phyloP scores from a whole-genome alignment of 371 early-diverging fungal genomes.

The Apophysomyces ossiformis region DNA sequence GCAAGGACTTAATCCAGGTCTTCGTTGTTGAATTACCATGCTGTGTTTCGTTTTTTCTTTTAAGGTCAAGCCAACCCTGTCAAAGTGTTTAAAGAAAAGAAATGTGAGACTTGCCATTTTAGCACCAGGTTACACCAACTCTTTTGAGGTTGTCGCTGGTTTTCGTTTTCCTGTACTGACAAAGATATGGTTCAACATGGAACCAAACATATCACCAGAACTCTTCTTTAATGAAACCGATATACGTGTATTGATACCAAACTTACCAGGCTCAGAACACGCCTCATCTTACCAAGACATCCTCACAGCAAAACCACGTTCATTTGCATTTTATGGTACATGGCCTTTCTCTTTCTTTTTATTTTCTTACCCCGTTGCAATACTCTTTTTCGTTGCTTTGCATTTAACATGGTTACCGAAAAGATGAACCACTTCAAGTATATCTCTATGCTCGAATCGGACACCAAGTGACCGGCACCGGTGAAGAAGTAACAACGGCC shows the following conservation, averaged over 20 bases:
- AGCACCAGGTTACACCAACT: not conserved
- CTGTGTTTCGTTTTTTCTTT: too few relatives aligned
- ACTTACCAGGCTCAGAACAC: conserved; percentile 30
- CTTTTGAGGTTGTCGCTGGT: not conserved
- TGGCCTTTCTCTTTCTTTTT: not conserved
- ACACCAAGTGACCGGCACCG: conserved; percentile 36
- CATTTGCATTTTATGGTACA: conserved; percentile 51
- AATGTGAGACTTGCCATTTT: too few relatives aligned
- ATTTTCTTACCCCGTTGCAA: too few relatives aligned
- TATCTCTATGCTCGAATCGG: conserved; percentile 39
- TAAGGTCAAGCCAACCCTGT: too few relatives aligned
- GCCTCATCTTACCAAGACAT: conserved; percentile 17
- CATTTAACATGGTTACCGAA: not conserved
- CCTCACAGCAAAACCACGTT: conserved; percentile 32
- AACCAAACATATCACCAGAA: conserved; percentile 34
- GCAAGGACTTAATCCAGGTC: too few relatives aligned
- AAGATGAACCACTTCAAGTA: conserved; percentile 50
- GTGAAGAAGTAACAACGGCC: conserved; percentile 35
- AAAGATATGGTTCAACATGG: conserved; percentile 17
- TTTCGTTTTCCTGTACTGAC: not conserved
- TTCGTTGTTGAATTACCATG: too few relatives aligned
- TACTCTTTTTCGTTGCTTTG: too few relatives aligned
- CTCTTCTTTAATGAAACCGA: conserved; percentile 60
- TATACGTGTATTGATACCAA: conserved; percentile 73
- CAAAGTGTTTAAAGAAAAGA: too few relatives aligned